phyloP scores from a whole-genome alignment of 257 asterid species.

The Salvia rosmarinus region DNA sequence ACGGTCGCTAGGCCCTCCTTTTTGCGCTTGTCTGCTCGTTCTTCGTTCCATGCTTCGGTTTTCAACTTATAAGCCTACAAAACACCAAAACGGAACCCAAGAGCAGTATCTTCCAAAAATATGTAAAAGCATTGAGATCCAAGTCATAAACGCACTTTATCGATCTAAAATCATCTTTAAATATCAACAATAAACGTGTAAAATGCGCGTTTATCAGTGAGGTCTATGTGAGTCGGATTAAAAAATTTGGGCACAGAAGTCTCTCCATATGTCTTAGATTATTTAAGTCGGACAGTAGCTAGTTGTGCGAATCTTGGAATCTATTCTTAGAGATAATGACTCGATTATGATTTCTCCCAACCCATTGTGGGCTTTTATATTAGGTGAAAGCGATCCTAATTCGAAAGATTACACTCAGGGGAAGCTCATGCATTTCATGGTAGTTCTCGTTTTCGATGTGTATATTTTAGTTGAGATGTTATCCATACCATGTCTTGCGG shows the following conservation, averaged over 20 bases:
- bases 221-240: constrained; percentile 72
- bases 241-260: constrained; percentile 76
- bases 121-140: no score
- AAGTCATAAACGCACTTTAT: no score
- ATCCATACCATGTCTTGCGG: constrained; percentile 82
- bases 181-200: no score
- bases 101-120: no score
- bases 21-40: no score
- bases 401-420: constrained; percentile 56
- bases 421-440: constrained; percentile 52
- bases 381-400: constrained; percentile 64
- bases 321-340: constrained; percentile 77
- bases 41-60: no score
- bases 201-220: no score
- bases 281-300: constrained; percentile 74
- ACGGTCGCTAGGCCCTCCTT: no score
- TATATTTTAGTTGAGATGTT: constrained; percentile 86
- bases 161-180: no score
- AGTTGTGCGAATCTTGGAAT: constrained; percentile 83
- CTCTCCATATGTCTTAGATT: constrained; percentile 83
- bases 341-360: constrained; percentile 40
- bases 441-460: constrained; percentile 64
- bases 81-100: no score
- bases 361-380: constrained; percentile 54
- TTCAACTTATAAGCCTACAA: no score